Conservation (phyloP, 305 asterid species). For the Solanum hybrid region DNA sequence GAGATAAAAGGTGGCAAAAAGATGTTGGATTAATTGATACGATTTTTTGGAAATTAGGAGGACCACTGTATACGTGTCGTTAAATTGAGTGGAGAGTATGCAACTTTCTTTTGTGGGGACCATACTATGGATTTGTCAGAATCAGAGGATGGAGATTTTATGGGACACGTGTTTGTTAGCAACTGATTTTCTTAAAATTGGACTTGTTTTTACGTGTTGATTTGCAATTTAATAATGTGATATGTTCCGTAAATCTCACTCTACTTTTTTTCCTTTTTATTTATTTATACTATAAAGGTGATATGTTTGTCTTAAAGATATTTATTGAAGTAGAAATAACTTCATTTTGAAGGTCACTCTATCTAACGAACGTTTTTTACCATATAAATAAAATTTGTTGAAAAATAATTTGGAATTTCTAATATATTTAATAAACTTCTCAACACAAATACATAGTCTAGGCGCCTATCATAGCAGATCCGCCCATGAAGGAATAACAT, state of each 20-base stretch:
- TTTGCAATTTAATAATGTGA: not conserved
- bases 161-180: not conserved
- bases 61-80: not conserved
- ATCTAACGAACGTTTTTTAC: not conserved
- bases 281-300: not conserved
- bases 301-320: not conserved
- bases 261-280: not conserved
- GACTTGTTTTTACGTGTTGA: not conserved
- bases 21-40: not conserved
- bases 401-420: not conserved
- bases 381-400: not conserved
- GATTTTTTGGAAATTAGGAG: not conserved
- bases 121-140: not conserved
- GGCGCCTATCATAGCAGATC: accelerated
- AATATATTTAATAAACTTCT: not conserved
- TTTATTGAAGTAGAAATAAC: not conserved
- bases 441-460: not conserved
- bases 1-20: not conserved
- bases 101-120: not conserved
- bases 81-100: not conserved
- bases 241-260: not conserved
- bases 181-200: not conserved
- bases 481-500: not conserved
- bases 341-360: not conserved
- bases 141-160: not conserved